Percentiles rank a stretch among this genome's conserved stretches.
These are phyloP conservation scores for Auricularia sp. DNA, from an alignment of 768 basidiomycete species.

Conservation along the genomic window DNA sequence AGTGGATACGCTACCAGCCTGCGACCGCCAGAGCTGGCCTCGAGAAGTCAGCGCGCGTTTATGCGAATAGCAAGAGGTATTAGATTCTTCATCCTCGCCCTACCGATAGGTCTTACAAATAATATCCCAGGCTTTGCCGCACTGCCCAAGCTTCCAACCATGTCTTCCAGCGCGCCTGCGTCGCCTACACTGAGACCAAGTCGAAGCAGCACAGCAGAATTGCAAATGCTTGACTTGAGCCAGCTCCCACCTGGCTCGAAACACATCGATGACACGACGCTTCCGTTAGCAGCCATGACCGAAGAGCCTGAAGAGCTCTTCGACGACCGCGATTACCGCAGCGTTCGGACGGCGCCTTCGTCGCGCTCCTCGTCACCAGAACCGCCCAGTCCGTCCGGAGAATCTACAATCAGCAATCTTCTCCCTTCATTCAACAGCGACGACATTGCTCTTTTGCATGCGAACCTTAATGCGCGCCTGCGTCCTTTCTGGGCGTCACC, in stretches of 20 bases:
- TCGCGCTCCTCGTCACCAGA: neutral
- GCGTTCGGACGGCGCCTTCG: neutral
- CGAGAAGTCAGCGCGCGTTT: slow-evolving; percentile 68
- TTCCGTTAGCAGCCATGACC: slow-evolving; percentile 43
- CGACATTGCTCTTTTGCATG: slow-evolving; percentile 47
- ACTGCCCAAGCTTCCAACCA: slow-evolving; percentile 44
- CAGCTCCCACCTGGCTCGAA: slow-evolving; percentile 34
- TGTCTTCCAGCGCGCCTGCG: slow-evolving; percentile 10
- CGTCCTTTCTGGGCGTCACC: slow-evolving; percentile 74
- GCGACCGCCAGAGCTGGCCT: slow-evolving; percentile 47
- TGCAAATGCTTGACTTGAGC: slow-evolving; percentile 36
- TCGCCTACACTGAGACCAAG: slow-evolving; percentile 16
- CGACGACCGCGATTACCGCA: neutral
- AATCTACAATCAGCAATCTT: neutral
- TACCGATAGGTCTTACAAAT: slow-evolving; percentile 1
- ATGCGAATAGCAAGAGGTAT: slow-evolving; percentile 68
- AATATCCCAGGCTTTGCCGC: slow-evolving; percentile 52
- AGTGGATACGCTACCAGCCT: slow-evolving; percentile 67
- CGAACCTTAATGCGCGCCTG: slow-evolving; percentile 67
- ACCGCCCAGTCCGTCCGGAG: neutral
- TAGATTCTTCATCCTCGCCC: neutral
- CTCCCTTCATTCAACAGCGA: slow-evolving; percentile 9
- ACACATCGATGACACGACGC: neutral
- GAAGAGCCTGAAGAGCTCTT: slow-evolving; percentile 45
- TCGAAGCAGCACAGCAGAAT: slow-evolving; percentile 12